Evolutionary conservation across 2,329 filamentous ascomycete species (phyloP).

Genomic region (Sphaerostilbella broomeana): DNA sequence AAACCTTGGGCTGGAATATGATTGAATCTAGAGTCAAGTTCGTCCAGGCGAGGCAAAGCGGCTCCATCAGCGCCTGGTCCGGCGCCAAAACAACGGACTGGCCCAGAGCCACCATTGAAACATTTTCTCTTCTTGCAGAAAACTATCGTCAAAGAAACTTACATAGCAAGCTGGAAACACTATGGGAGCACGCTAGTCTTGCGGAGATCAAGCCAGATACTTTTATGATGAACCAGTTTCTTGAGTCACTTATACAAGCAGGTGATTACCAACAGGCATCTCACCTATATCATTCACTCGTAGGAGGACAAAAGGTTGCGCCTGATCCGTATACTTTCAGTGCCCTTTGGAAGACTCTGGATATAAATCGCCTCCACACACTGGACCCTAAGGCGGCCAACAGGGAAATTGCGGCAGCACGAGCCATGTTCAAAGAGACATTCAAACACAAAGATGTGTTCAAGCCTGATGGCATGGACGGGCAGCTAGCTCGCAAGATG

Average conservation of each 20-base stretch:
- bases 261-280: constrained; percentile 49
- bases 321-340: constrained; percentile 65
- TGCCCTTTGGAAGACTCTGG: constrained; percentile 57
- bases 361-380: constrained; percentile 42
- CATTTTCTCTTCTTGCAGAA: constrained; percentile 67
- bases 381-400: constrained; percentile 24
- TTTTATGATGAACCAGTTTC: constrained; percentile 73
- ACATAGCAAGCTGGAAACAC: constrained; percentile 48
- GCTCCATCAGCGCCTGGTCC: constrained; percentile 1
- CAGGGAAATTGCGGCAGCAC: constrained; percentile 29
- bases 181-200: constrained; percentile 56
- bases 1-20: constrained; percentile 70
- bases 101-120: constrained; percentile 65
- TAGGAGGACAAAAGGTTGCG: constrained; percentile 39
- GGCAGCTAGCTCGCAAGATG: constrained; percentile 42
- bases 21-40: constrained; percentile 60
- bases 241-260: constrained; percentile 59
- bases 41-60: constrained; percentile 45
- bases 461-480: constrained; percentile 36
- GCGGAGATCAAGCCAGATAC: constrained; percentile 62
- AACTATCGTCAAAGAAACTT: constrained; percentile 61
- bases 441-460: constrained; percentile 32
- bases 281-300: constrained; percentile 49
- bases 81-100: not conserved
- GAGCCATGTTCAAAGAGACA: constrained; percentile 38